Evolutionary conservation across 352 stramenopile species (phyloP), one percentile per base, ranked within the genome.

Genomic region (Phytophthora foliorum): DNA sequence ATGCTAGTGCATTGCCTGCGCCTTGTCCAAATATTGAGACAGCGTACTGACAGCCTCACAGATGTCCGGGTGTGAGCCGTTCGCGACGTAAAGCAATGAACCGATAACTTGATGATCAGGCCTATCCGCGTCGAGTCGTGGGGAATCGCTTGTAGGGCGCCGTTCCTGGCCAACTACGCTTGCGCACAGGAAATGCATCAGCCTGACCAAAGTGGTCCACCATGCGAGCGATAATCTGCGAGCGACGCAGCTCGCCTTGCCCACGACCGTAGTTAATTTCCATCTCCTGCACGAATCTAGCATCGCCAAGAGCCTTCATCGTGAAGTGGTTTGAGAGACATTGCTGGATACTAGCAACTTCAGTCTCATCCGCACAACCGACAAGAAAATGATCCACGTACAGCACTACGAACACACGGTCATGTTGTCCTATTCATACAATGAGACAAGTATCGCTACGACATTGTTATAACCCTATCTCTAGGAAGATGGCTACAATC

Each of bases 1-100:
- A 14, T 29, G n/a, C 67, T 53, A 75, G 3, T 71, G 67, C 11
- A 67, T 24, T n/a, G 39, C 14, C 2, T 57, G 67, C 10, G 61
- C 44, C 1, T 67, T 60, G 4, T 73, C 41, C 6, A 75, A 11
- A 31, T 67, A 71, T n/a, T 72, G 67, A 0, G 67, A 70, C n/a
- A 75, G 46, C 7, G 24, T 31, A 14, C 19, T 19, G 1, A 65
- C 7, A n/a, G 52, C 19, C 8, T 38, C 22, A 55, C 52, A 44
- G 9, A 75, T 67, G 25, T 71, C 61, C 1, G 54, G 61, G 14
- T 53, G 46, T 6, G 45, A 57, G 0, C 42, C 55, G 27, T 75
- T 75, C 1, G 54, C 54, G 4, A 75, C 46, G 46, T 75, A 75
- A 3, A 75, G 44, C 19, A 73, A 10, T 9, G 61, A 62, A 0